Conservation (phyloP, 2,329 filamentous ascomycete genomes). For the Sclerotinia glacialis region DNA sequence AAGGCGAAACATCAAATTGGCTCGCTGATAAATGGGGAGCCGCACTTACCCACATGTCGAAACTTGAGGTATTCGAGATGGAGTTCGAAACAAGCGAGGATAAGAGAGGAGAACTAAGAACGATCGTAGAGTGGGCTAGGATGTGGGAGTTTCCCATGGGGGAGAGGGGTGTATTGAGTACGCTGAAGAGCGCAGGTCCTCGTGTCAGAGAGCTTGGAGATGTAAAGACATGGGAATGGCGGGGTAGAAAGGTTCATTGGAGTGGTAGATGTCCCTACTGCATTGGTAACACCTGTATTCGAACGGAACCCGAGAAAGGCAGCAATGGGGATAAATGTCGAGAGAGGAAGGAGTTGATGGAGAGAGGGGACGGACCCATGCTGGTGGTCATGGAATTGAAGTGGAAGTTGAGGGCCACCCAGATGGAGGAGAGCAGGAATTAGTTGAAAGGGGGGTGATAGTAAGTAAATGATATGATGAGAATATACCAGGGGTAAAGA, state of each 20-base stretch:
- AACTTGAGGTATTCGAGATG: slow-evolving; percentile 29
- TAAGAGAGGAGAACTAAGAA: slow-evolving; percentile 30
- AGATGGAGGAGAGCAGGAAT: neutral
- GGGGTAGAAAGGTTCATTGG: neutral
- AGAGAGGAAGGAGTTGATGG: neutral
- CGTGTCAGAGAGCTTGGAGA: neutral
- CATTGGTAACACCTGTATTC: neutral
- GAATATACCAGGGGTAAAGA: neutral
- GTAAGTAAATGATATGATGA: too few relatives aligned
- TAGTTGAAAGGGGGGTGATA: neutral
- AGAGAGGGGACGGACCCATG: neutral
- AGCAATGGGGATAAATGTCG: neutral
- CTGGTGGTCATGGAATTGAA: slow-evolving; percentile 4
- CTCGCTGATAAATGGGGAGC: slow-evolving; percentile 25
- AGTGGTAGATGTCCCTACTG: slow-evolving; percentile 10
- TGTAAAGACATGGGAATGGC: slow-evolving; percentile 10
- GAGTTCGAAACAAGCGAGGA: slow-evolving; percentile 34
- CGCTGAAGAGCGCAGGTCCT: slow-evolving; percentile 12
- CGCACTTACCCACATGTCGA: slow-evolving; percentile 25
- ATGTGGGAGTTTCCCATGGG: slow-evolving; percentile 31
- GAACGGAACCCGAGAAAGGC: neutral
- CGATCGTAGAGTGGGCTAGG: slow-evolving; percentile 30
- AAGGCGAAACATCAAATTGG: slow-evolving; percentile 17
- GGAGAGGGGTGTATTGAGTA: slow-evolving; percentile 25
- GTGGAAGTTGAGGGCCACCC: neutral